These are phyloP conservation scores for Capsicum pubescens DNA, from an alignment of 257 asterid genomes.

Conservation along the genomic window DNA sequence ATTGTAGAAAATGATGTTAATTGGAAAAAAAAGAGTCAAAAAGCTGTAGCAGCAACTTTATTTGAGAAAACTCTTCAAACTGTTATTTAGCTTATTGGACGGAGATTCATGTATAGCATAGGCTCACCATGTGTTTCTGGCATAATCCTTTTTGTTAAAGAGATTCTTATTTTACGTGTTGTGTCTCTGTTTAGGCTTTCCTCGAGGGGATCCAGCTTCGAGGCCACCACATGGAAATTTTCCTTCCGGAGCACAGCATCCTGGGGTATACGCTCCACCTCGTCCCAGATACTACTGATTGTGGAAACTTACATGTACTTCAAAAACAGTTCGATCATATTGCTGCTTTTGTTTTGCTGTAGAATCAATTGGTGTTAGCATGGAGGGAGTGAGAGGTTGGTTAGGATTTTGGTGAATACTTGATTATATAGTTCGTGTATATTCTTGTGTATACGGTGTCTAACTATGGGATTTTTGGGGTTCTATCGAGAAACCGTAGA, in stretches of 20 bases:
- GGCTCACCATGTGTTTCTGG: neutral
- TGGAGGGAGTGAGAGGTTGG: neutral
- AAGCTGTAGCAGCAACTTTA: neutral
- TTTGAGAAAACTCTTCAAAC: conserved; percentile 6
- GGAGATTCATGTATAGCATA: neutral
- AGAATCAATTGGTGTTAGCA: neutral
- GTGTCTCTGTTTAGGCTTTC: neutral
- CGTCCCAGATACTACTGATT: conserved; percentile 25
- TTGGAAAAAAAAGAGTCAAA: no score
- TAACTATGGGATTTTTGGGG: neutral
- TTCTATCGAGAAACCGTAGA: neutral
- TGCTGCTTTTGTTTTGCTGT: neutral
- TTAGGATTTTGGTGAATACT: neutral
- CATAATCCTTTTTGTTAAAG: neutral
- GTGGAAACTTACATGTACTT: neutral
- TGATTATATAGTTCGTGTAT: neutral
- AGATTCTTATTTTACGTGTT: neutral
- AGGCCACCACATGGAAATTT: conserved; percentile 28
- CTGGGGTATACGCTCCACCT: conserved; percentile 21
- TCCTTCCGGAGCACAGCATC: conserved; percentile 22
- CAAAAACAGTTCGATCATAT: neutral
- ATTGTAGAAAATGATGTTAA: neutral
- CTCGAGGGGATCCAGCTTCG: conserved; percentile 25
- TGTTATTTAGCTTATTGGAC: neutral
- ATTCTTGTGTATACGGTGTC: neutral